A percentile compares a stretch with the other conserved stretches of the same genome.
These are phyloP conservation scores for Aspergillus taichungensis DNA, from an alignment of 495 filamentous ascomycete genomes.

Conservation along the genomic window DNA sequence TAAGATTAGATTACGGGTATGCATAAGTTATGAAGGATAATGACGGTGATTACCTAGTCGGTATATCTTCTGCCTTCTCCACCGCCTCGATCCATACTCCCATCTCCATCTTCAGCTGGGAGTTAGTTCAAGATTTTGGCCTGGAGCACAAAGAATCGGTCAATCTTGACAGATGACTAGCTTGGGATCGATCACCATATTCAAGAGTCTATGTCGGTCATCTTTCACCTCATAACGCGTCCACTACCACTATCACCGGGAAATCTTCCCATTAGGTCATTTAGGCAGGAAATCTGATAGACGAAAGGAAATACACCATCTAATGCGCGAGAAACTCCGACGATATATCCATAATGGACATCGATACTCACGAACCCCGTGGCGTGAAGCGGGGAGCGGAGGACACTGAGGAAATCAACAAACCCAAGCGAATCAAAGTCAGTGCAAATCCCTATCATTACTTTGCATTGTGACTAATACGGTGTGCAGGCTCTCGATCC, in stretches of 20 bases:
- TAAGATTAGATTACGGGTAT: too few species aligned
- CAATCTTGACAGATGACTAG: too few species aligned
- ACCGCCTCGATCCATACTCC: background rate
- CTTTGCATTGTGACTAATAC: background rate
- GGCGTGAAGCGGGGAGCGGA: constrained; percentile 59
- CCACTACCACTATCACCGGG: background rate
- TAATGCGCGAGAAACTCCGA: constrained; percentile 15
- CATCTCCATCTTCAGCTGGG: background rate
- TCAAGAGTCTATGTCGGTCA: too few species aligned
- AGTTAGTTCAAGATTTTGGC: background rate
- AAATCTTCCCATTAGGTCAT: constrained; percentile 12
- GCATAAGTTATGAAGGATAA: background rate
- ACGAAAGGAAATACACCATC: background rate
- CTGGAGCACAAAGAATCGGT: too few species aligned
- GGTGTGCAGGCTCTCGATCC: constrained; percentile 66
- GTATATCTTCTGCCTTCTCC: background rate
- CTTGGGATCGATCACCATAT: too few species aligned
- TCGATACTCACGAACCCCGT: constrained; percentile 33
- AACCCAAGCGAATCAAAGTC: constrained; percentile 62
- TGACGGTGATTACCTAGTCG: background rate
- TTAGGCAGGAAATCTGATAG: constrained; percentile 8
- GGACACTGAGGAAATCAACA: constrained; percentile 26
- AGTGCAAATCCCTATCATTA: background rate
- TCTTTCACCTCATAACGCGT: background rate
- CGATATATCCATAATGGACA: constrained; percentile 36